phyloP scores from a whole-genome alignment of 352 stramenopile species.

The Globisporangium spiculum region DNA sequence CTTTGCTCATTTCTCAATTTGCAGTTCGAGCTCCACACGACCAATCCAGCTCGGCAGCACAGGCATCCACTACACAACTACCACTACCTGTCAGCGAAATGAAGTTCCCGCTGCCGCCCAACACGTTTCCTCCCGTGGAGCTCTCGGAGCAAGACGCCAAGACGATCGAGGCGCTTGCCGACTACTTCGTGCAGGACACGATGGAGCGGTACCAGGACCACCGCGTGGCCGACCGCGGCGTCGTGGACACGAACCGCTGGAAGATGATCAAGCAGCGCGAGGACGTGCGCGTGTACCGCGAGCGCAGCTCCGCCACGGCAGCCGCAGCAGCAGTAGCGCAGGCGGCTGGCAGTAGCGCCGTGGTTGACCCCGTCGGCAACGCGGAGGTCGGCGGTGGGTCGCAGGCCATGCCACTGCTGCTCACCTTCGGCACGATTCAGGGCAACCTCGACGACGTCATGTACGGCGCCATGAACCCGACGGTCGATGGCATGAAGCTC shows the following conservation, averaged over 20 bases:
- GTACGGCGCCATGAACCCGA: slow-evolving; percentile 53
- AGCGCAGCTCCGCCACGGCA: neutral
- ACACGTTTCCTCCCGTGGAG: slow-evolving; percentile 41
- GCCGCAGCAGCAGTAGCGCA: too few relatives aligned
- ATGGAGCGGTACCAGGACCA: slow-evolving; percentile 47
- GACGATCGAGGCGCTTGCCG: slow-evolving; percentile 31
- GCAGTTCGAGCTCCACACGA: neutral
- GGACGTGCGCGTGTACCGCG: slow-evolving; percentile 19
- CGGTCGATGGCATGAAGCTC: slow-evolving; percentile 47
- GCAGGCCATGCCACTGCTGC: slow-evolving; percentile 16
- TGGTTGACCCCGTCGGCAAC: neutral
- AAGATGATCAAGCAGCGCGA: slow-evolving; percentile 47
- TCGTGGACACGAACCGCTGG: slow-evolving; percentile 41
- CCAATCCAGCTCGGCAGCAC: neutral
- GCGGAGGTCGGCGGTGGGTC: neutral
- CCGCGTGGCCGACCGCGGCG: slow-evolving; percentile 24
- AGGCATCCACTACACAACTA: neutral
- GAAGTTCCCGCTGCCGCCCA: slow-evolving; percentile 32
- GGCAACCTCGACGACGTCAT: slow-evolving; percentile 54
- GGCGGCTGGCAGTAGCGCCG: neutral
- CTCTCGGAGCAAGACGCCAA: slow-evolving; percentile 38
- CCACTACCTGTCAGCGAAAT: slow-evolving; percentile 10
- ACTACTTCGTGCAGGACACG: slow-evolving; percentile 40
- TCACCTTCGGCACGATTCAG: slow-evolving; percentile 28
- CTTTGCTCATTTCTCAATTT: neutral